phyloP scores from a whole-genome alignment of 129 eudicot genomes.

The Flaveria robusta region DNA sequence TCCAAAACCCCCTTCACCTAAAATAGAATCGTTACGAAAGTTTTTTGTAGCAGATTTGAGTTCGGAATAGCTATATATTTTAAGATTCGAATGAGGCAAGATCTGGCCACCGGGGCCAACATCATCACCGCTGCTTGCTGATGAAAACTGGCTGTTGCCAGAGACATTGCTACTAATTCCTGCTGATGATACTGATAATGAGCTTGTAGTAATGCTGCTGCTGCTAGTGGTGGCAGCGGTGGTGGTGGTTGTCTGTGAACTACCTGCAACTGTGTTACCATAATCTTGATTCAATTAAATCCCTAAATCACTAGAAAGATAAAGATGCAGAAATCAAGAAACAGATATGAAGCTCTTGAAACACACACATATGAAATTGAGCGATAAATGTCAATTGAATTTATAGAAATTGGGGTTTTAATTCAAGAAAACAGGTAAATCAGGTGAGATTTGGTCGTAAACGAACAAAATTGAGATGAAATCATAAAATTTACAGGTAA shows the following conservation, averaged over 20 bases:
- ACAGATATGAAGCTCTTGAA: background rate
- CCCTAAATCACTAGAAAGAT: conserved; percentile 2
- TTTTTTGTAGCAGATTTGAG: conserved; percentile 20
- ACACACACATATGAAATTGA: background rate
- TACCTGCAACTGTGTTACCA: conserved; percentile 42
- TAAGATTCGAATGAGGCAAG: conserved; percentile 21
- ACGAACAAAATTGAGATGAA: conserved; percentile 2
- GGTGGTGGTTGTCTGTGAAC: conserved; percentile 42
- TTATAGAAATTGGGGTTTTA: conserved; percentile 11
- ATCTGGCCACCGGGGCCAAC: conserved; percentile 23
- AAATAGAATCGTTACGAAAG: conserved; percentile 5
- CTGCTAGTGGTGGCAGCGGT: background rate
- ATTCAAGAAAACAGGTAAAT: conserved; percentile 11
- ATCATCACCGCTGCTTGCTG: conserved; percentile 56
- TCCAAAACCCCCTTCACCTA: conserved; percentile 26
- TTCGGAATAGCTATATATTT: background rate
- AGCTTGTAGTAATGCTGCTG: conserved; percentile 41
- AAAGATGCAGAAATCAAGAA: conserved; percentile 13
- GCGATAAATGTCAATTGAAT: background rate
- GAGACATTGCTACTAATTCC: conserved; percentile 52
- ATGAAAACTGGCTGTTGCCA: conserved; percentile 64
- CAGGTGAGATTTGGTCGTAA: background rate
- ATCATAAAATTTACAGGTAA: background rate
- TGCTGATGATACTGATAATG: conserved; percentile 34
- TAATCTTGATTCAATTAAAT: background rate